These are phyloP conservation scores for Nitzschia sp. DNA, from an alignment of 108 stramenopile species.

Conservation along the genomic window DNA sequence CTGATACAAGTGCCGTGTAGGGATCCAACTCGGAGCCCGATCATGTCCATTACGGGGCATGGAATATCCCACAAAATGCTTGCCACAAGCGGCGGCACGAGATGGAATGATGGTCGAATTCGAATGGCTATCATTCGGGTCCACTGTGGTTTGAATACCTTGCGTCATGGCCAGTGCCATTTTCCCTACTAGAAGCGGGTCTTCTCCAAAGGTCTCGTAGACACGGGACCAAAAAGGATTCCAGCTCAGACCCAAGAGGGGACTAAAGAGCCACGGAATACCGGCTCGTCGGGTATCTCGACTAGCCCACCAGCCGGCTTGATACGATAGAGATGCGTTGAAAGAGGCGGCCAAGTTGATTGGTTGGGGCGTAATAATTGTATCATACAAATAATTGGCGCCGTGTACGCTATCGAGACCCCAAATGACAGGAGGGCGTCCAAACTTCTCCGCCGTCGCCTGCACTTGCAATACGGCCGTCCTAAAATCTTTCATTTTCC, in stretches of 20 bases:
- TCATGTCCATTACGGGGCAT: slow-evolving; percentile 73
- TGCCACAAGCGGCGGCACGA: slow-evolving; percentile 80
- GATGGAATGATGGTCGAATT: slow-evolving; percentile 34
- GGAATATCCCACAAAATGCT: slow-evolving; percentile 81
- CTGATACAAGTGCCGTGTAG: slow-evolving; percentile 72
- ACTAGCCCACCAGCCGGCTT: slow-evolving; percentile 58
- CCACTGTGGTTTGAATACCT: slow-evolving; percentile 58
- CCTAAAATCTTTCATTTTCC: slow-evolving; percentile 44
- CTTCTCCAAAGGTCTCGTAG: slow-evolving; percentile 90
- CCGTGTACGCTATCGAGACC: slow-evolving; percentile 87
- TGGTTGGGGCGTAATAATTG: slow-evolving; percentile 73
- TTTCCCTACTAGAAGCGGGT: slow-evolving; percentile 59
- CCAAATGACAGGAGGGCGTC: slow-evolving; percentile 65
- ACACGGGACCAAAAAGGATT: slow-evolving; percentile 73
- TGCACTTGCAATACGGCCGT: slow-evolving; percentile 40
- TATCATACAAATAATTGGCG: slow-evolving; percentile 75
- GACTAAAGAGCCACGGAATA: slow-evolving; percentile 82
- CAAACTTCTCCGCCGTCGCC: slow-evolving; percentile 31
- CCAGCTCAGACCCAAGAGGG: slow-evolving; percentile 74
- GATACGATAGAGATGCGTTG: slow-evolving; percentile 48
- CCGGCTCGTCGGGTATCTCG: slow-evolving; percentile 73
- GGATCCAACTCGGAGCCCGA: slow-evolving; percentile 70
- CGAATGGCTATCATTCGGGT: slow-evolving; percentile 6
- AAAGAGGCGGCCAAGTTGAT: slow-evolving; percentile 82
- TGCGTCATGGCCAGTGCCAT: slow-evolving; percentile 66